phyloP scores from a whole-genome alignment of 2,329 filamentous ascomycete species.

The Macrophomina tecta region DNA sequence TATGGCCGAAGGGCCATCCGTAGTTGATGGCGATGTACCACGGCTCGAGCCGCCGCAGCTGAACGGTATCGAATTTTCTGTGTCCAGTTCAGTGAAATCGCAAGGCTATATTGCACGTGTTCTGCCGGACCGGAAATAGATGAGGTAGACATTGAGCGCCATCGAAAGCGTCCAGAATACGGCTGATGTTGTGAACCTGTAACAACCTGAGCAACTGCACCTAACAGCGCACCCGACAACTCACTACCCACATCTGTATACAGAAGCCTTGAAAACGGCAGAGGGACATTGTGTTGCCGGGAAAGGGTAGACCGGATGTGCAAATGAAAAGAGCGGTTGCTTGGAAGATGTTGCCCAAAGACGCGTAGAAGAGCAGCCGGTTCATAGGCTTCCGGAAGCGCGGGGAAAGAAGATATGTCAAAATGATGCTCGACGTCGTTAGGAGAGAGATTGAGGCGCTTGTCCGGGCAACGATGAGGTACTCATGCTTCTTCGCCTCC shows the following conservation, averaged over 20 bases:
- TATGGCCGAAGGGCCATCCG: constrained; percentile 73
- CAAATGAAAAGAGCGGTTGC: constrained; percentile 80
- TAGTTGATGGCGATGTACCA: constrained; percentile 75
- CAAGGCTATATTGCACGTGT: neutral
- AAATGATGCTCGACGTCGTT: constrained; percentile 57
- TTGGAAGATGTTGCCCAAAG: constrained; percentile 78
- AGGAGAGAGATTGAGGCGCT: neutral
- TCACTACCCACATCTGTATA: constrained; percentile 75
- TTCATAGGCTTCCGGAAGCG: constrained; percentile 85
- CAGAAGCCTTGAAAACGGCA: constrained; percentile 80
- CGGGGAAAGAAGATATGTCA: constrained; percentile 70
- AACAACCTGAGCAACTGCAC: constrained; percentile 29
- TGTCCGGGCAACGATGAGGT: neutral
- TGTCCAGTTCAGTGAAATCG: neutral
- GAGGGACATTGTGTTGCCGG: constrained; percentile 58
- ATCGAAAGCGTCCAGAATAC: constrained; percentile 79
- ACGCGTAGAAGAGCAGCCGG: constrained; percentile 82
- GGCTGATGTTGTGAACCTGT: constrained; percentile 78
- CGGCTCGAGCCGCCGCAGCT: constrained; percentile 72
- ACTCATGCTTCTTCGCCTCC: neutral
- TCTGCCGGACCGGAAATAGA: constrained; percentile 65
- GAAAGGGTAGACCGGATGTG: constrained; percentile 58
- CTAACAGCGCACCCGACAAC: neutral
- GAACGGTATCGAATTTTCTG: constrained; percentile 67
- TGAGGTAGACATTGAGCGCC: constrained; percentile 83